phyloP scores from a whole-genome alignment of 805 yeast species.

The Saccharomyces eubayanus region DNA sequence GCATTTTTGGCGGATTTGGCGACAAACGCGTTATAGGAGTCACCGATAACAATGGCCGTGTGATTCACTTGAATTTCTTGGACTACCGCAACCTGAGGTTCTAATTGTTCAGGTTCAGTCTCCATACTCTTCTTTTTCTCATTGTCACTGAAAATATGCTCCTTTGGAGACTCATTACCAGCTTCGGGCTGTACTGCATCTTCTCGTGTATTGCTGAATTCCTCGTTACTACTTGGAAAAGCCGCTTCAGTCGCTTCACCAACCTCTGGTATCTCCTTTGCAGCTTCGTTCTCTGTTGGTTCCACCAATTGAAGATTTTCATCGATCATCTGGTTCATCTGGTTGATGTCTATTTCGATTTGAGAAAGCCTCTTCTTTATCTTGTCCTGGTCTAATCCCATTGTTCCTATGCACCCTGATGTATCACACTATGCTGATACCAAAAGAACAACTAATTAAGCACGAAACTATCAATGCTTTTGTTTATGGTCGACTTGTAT shows the following conservation, averaged over 20 bases:
- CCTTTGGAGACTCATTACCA: not conserved
- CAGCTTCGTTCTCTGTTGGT: not conserved
- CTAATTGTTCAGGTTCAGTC: not conserved
- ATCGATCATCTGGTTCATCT: conserved; percentile 30
- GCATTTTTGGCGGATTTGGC: not conserved
- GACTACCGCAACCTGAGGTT: not conserved
- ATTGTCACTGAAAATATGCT: not conserved
- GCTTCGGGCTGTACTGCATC: not conserved
- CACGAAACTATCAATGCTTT: not conserved
- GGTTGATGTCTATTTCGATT: conserved; percentile 29
- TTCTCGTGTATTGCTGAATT: not conserved
- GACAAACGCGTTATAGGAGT: not conserved
- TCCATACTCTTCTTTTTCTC: not conserved
- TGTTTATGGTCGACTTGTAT: not conserved
- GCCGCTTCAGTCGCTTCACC: not conserved
- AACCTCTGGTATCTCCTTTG: not conserved
- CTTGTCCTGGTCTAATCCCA: conserved; percentile 23
- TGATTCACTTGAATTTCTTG: not conserved
- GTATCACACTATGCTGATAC: not conserved
- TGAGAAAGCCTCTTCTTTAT: conserved; percentile 29
- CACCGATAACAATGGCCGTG: not conserved
- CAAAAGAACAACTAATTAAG: not conserved
- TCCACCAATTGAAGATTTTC: conserved; percentile 24
- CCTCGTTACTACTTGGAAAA: not conserved
- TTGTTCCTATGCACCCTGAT: not conserved